Evolutionary conservation across 2,329 filamentous ascomycete species (phyloP), one percentile per base, ranked within the genome.

Genomic region (Amauroascus verrucosus): DNA sequence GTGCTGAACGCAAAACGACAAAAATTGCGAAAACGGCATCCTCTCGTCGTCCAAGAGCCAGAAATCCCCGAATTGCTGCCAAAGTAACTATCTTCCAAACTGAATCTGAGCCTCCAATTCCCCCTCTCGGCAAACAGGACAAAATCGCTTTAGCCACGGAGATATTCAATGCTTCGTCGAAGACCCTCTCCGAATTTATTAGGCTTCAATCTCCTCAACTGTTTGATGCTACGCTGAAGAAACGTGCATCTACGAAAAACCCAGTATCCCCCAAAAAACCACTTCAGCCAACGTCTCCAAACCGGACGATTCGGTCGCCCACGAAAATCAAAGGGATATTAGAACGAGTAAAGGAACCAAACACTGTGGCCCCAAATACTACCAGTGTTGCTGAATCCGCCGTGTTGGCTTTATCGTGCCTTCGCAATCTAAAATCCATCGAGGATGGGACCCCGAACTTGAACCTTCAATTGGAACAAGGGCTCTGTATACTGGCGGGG

Each of bases 81-180:
- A 67, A 63, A 43, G 62, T 64, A 7, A 48, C 62, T 6, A 56
- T 63, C 18, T 55, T 64, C n/a, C 61, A 63, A 26, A 48, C 44
- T 16, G 45, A 62, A 9, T 48, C 54, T 35, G 63, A 66, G 33
- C 55, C 61, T 43, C 64, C 68, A 53, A 58, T 50, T 14, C 54
- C 60, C 20, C 57, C 57, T 24, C 55, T 72, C 38, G 67, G 69
- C 7, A 51, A 57, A 37, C 68, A 70, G 49, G 67, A 73, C 54
- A 68, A 67, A 51, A 63, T 71, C 1, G 63, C 70, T 4, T 63
- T 75, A 20, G 72, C 72, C 1, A 74, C 72, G 1, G 72, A 74
- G 32, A 64, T 72, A 11, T 74, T 75, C 56, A 75, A 75, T 60
- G 61, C 61, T 14, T 70, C 70, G 0, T 62, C 74, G 11, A 75